A percentile compares a stretch with the other conserved stretches of the same genome.
These are phyloP conservation scores for Pelargonium cotyledonis DNA, from an alignment of 441 rosid species.

Conservation along the genomic window DNA sequence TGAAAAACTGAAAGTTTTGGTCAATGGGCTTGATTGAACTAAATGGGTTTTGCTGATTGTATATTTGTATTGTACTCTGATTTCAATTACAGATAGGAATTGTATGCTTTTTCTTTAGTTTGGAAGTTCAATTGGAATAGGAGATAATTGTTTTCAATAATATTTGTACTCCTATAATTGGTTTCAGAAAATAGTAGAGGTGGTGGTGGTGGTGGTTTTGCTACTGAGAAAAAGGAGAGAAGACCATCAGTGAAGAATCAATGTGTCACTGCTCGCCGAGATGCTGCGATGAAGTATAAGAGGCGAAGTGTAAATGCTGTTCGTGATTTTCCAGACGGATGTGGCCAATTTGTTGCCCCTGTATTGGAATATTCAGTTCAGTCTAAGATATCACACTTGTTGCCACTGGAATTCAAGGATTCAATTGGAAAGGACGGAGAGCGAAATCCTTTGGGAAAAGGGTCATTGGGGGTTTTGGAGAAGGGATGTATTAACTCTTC, in stretches of 20 bases:
- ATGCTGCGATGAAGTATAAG: constrained; percentile 1
- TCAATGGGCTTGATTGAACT: neutral
- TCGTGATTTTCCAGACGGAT: constrained; percentile 19
- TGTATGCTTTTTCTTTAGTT: neutral
- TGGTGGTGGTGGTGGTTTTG: constrained; percentile 2
- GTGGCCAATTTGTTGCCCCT: constrained; percentile 5
- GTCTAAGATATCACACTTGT: neutral
- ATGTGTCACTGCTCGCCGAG: neutral
- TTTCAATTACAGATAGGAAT: neutral
- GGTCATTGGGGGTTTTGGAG: no score
- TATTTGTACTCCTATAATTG: no score
- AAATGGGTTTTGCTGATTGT: neutral
- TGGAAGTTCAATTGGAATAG: no score
- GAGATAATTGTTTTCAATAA: no score
- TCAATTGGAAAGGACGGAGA: no score
- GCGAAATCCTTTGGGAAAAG: no score
- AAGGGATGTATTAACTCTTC: no score
- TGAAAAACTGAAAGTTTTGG: neutral
- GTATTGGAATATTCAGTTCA: neutral
- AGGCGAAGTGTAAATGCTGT: neutral
- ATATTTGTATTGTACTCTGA: neutral
- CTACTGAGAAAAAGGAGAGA: constrained; percentile 4
- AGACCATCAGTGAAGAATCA: neutral
- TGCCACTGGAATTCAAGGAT: no score
- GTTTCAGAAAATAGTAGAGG: no score